Percentiles rank a stretch among this genome's conserved stretches.
Conservation (phyloP, 2,329 filamentous ascomycete species). For the Penicillium griseofulvum region DNA sequence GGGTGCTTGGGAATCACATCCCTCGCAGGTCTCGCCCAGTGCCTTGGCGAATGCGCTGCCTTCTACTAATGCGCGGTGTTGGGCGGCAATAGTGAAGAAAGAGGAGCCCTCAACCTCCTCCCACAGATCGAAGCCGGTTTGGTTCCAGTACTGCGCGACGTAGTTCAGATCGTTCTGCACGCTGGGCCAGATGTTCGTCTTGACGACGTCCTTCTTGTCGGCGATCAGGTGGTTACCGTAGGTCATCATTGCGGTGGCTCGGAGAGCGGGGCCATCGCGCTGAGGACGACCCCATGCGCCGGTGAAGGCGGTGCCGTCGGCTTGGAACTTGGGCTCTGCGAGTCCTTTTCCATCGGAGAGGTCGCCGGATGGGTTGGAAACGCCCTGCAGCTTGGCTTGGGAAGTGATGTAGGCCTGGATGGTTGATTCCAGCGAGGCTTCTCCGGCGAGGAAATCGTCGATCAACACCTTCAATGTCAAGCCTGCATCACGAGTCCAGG, state of each 20-base stretch:
- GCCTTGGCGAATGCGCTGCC: neutral
- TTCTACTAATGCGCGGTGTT: constrained; percentile 8
- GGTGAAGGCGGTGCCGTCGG: neutral
- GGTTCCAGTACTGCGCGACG: constrained; percentile 17
- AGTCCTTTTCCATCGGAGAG: neutral
- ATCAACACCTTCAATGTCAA: neutral
- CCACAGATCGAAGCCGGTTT: constrained; percentile 19
- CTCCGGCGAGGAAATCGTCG: neutral
- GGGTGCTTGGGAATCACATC: neutral
- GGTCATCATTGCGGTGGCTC: neutral
- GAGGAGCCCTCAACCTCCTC: constrained; percentile 15
- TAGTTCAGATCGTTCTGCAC: constrained; percentile 14
- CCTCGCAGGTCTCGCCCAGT: neutral
- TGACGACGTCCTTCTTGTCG: neutral
- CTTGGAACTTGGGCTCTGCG: neutral
- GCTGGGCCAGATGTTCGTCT: neutral
- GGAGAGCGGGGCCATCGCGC: neutral
- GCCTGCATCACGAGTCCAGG: neutral
- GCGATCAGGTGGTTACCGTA: neutral
- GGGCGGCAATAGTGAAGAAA: constrained; percentile 16
- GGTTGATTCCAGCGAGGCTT: neutral
- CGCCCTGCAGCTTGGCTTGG: neutral
- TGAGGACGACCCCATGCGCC: neutral
- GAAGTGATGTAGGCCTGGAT: neutral
- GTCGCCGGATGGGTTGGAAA: neutral